Base-by-base conservation (phyloP, 1,284 basidiomycete genomes). In the Heterobasidion occidentale region DNA sequence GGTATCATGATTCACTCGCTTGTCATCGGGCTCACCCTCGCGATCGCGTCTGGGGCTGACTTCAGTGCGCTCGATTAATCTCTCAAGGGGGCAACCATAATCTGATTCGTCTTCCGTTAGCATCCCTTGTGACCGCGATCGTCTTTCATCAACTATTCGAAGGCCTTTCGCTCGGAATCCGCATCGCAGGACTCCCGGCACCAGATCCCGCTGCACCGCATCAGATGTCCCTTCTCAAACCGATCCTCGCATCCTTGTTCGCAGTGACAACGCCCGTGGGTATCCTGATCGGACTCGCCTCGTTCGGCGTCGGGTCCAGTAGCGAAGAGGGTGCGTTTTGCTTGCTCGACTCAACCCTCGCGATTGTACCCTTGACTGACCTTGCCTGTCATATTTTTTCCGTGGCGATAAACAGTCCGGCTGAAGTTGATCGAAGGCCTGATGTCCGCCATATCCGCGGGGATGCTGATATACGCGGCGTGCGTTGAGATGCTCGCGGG, bases 1-100 rank as follows among this genome's bases (percentile, higher is more conserved):
- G 88, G 87, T 35, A 90, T 90, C 60, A 88, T 89, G 85, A 78
- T 90, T n/a, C 88, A 90, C 61, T 89, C 87, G 0, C 68, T 88
- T n/a, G 83, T 90, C 19, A 87, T 90, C 55, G 87, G 87, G 1
- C 67, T 90, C 15, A 90, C 87, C 2, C 71, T 90, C 19, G 77
- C 85, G 2, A 81, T 90, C 57, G 79, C 85, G 1, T 74, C 77
- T 5, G 84, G 87, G 11, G 64, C 79, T 1, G 86, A 90, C 58
- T 90, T 91, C 60, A 77, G 86, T 88, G 58, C 57, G 84, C 15
- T 12, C 9, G 59, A n/a, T 34, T 17, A 33, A 8, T 52, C 53
- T 58, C 52, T 53, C 38, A 53, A 42, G 47, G 54, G 54, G 54
- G 52, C 19, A 53, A 36, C 17, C 11, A 45, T 33, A 50, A 46